Base-by-base conservation (phyloP, 495 filamentous ascomycete species). In the Aspergillus campestris region DNA sequence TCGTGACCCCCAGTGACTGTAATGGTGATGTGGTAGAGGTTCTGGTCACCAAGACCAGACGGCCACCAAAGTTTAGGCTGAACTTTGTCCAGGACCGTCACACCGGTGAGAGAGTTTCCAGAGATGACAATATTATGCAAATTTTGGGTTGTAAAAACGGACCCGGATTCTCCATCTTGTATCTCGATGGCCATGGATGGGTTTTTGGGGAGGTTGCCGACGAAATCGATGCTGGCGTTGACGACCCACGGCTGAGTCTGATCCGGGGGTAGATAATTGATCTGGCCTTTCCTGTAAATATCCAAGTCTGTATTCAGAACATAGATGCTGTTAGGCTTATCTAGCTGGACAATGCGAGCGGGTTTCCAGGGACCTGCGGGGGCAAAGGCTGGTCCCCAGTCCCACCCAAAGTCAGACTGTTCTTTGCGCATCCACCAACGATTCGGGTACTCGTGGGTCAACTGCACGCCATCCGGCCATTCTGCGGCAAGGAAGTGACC, bases 351-450 rank as follows among this genome's bases (percentile, higher is more conserved):
- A 3, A 81, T 49, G 53, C 72, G 81, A 0, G 75, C 80, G 31
- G 78, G 74, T 51, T 75, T 72, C 82, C 80, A 86, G 8, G 79
- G 74, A n/a, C 82, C 82, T 8, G 76, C 78, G 1, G 82, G 80
- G 4, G 77, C 67, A 54, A 85, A 82, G 1, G 77, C 79, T 5
- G 82, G 82, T 6, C 80, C 79, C 81, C 81, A 84, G 48, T 84
- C 82, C 80, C 80, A 84, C 8, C 82, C 82, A 54, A 86, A 83
- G 50, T 86, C 82, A 8, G 71, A 80, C 51, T 84, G 81, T 48
- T 84, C 75, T 56, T 84, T 86, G 31, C 82, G 77, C 35, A 83
- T 80, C 40, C 77, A 83, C 62, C 75, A 72, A 5, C 79, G 70
- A 45, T 81, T 74, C 0, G 66, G 56, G 45, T 82, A 81, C 47